Evolutionary conservation across 2,329 filamentous ascomycete genomes (phyloP).

Genomic region (Pseudogymnoascus sp.): DNA sequence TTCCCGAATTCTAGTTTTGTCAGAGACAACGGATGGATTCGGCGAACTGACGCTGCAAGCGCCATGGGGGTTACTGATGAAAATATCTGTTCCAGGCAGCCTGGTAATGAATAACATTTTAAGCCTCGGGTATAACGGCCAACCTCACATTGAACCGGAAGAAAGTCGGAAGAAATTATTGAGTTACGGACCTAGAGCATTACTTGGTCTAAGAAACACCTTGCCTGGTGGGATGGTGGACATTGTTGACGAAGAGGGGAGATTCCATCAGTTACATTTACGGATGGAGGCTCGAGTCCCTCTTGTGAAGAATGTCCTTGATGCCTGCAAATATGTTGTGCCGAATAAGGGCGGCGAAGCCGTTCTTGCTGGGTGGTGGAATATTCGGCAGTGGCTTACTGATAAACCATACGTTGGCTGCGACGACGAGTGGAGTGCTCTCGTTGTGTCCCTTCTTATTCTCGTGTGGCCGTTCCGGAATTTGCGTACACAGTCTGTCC

Average conservation of each 20-base stretch:
- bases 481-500: slow-evolving; percentile 26
- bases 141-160: slow-evolving; percentile 46
- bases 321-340: slow-evolving; percentile 57
- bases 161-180: slow-evolving; percentile 39
- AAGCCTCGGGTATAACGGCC: slow-evolving; percentile 45
- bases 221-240: slow-evolving; percentile 57
- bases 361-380: slow-evolving; percentile 65
- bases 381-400: slow-evolving; percentile 62
- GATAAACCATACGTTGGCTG: slow-evolving; percentile 38
- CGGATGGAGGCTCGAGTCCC: slow-evolving; percentile 57
- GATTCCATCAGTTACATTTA: slow-evolving; percentile 60
- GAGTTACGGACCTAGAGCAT: slow-evolving; percentile 32
- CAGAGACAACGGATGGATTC: slow-evolving; percentile 55
- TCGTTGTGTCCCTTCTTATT: slow-evolving; percentile 56
- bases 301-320: slow-evolving; percentile 55
- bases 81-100: slow-evolving; percentile 52
- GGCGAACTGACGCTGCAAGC: slow-evolving; percentile 66
- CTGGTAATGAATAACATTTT: slow-evolving; percentile 54
- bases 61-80: slow-evolving; percentile 66
- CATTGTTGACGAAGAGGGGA: slow-evolving; percentile 54
- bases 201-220: slow-evolving; percentile 47
- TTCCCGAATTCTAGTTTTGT: slow-evolving; percentile 63
- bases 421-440: slow-evolving; percentile 62
- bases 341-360: slow-evolving; percentile 51
- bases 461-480: slow-evolving; percentile 55